A percentile compares a stretch with the other conserved stretches of the same genome.
These are phyloP conservation scores for Elongisporangium anandrum DNA, from an alignment of 352 stramenopile genomes.

Conservation along the genomic window DNA sequence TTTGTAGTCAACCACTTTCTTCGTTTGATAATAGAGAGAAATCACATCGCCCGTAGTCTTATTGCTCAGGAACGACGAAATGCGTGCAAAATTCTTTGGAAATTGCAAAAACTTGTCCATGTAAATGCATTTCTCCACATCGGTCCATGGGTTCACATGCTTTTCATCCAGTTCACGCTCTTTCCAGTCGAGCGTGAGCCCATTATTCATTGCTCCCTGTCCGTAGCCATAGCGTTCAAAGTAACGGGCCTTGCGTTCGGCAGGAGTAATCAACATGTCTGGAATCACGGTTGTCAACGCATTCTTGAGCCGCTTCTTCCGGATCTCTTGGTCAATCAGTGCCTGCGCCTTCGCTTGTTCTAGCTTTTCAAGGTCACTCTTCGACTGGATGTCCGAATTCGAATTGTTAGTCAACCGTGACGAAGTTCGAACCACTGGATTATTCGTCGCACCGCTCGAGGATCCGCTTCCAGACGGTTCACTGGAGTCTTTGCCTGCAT, in stretches of 20 bases:
- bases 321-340: conserved; percentile 73
- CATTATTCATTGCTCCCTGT: conserved; percentile 64
- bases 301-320: conserved; percentile 81
- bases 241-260: conserved; percentile 45
- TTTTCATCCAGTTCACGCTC: conserved; percentile 63
- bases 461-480: background rate
- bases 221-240: conserved; percentile 49
- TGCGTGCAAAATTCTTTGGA: conserved; percentile 98
- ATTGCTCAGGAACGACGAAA: conserved; percentile 92
- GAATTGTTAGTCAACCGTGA: conserved; percentile 87
- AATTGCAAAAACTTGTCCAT: conserved; percentile 98
- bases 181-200: conserved; percentile 54
- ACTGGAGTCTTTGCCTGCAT: conserved; percentile 6
- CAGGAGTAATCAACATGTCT: conserved; percentile 72
- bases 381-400: conserved; percentile 59
- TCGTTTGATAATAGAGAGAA: conserved; percentile 97
- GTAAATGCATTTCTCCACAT: conserved; percentile 99
- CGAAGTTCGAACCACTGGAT: conserved; percentile 57
- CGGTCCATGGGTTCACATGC: conserved; percentile 95
- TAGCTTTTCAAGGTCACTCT: conserved; percentile 77
- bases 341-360: conserved; percentile 74
- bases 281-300: conserved; percentile 78
- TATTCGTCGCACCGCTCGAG: conserved; percentile 9
- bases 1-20: conserved; percentile 98
- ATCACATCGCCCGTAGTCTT: conserved; percentile 97